Evolutionary conservation across 371 early-diverging fungal genomes (phyloP), one percentile per base, ranked within the genome.

Genomic region (Circinella minor): DNA sequence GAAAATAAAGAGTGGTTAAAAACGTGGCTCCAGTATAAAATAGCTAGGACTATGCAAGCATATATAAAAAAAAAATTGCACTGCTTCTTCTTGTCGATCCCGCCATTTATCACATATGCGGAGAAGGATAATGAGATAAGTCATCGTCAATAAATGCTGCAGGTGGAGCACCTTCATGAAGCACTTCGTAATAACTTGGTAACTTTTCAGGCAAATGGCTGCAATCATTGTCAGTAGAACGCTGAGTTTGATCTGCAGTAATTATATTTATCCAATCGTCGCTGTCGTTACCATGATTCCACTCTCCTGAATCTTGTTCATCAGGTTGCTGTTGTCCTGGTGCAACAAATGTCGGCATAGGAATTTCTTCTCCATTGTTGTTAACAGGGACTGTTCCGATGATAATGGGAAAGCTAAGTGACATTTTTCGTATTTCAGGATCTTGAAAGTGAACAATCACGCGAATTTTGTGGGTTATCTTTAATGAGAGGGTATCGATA

Each of bases 101-200:
- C n/a, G 11, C 4, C 55, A 55, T 14, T 18, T 18, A 20, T 67
- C 49, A 67, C 15, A 47, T 38, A 38, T n/a, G 47, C 0, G 49
- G 61, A 17, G 68, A 65, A 4, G 70, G 65, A 39, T 70, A 57
- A 18, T 65, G 66, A 4, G 70, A 65, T 36, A 70, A 27, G 27
- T 72, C 65, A 61, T 72, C 69, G 17, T 72, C 73, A 47, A 72
- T 54, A 68, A 72, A 72, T 10, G 73, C 69, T 37, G 69, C 68
- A 11, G 73, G 73, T 4, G 73, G 73, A 1, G 73, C 62, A 14
- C 73, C 73, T 63, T 73, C 73, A 63, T 69, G 66, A 27, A 73
- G 54, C n/a, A 67, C 73, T 27, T 73, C 73, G 36, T 59, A 63
- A 39, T 73, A 73, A 10, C 65, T 69, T 3, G 73, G 73, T 27